Percentiles rank a stretch among this genome's conserved stretches.
phyloP scores from a whole-genome alignment of 805 yeast species.

The Candida fluviatilis region DNA sequence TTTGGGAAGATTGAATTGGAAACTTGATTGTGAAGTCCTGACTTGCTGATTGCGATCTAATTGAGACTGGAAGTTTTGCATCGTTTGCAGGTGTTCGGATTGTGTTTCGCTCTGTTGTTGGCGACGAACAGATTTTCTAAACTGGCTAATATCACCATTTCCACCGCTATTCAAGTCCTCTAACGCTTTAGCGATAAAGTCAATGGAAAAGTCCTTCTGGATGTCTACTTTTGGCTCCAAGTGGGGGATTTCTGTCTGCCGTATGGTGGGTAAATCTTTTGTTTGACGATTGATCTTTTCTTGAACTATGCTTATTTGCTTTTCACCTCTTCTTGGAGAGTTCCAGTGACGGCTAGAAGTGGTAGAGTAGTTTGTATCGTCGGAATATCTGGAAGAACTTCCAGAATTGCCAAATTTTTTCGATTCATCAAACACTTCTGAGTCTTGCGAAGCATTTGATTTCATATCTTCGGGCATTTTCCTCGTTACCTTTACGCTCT shows the following conservation, averaged over 20 bases:
- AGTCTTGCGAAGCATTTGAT: conserved; percentile 10
- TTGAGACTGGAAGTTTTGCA: neutral
- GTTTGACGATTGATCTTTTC: conserved; percentile 33
- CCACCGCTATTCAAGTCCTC: conserved; percentile 44
- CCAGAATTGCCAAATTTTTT: conserved; percentile 5
- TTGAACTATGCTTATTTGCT: conserved; percentile 31
- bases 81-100: neutral
- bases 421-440: conserved; percentile 12
- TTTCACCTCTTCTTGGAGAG: conserved; percentile 35
- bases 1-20: conserved; percentile 11
- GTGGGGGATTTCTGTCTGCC: conserved; percentile 7
- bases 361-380: conserved; percentile 7
- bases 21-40: no score
- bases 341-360: conserved; percentile 33
- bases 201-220: conserved; percentile 41
- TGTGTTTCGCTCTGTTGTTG: conserved; percentile 6
- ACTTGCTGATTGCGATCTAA: neutral
- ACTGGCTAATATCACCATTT: conserved; percentile 39
- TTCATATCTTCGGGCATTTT: conserved; percentile 13
- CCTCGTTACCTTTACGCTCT: neutral
- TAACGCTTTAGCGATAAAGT: conserved; percentile 42
- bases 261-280: conserved; percentile 22
- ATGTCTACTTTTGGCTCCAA: conserved; percentile 25
- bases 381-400: conserved; percentile 13
- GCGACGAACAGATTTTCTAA: conserved; percentile 33